Percentiles rank a stretch among this genome's conserved stretches.
phyloP scores from a whole-genome alignment of 768 basidiomycete species.

The Collybiopsis confluens region DNA sequence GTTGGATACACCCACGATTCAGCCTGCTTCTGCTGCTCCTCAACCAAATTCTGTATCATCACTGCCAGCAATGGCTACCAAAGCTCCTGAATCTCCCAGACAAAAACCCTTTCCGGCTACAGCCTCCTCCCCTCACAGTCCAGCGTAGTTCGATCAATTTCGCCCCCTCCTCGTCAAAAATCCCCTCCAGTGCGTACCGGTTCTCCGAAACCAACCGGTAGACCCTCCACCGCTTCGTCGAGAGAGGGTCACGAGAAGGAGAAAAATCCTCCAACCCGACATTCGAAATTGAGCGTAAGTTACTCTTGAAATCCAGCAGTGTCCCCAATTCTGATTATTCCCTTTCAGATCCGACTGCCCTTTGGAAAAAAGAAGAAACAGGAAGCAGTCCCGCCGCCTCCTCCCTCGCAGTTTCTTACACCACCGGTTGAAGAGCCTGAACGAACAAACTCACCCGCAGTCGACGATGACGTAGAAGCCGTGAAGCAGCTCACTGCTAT shows the following conservation, averaged over 20 bases:
- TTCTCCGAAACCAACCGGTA: conserved; percentile 50
- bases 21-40: conserved; percentile 12
- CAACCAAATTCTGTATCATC: not conserved
- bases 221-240: conserved; percentile 52
- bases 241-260: conserved; percentile 55
- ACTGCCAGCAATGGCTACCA: conserved; percentile 1
- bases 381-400: conserved; percentile 38
- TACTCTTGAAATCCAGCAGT: not conserved
- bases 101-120: conserved; percentile 25
- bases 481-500: conserved; percentile 81
- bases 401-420: conserved; percentile 33
- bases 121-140: conserved; percentile 31
- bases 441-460: conserved; percentile 43
- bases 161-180: conserved; percentile 37
- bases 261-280: conserved; percentile 54
- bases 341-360: conserved; percentile 63
- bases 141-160: conserved; percentile 26
- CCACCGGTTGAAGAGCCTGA: conserved; percentile 43
- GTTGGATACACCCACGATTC: conserved; percentile 28
- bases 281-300: conserved; percentile 78
- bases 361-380: conserved; percentile 76
- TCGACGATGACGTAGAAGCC: conserved; percentile 68
- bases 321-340: conserved; percentile 4
- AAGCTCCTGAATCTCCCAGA: conserved; percentile 19
- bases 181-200: conserved; percentile 48